These are phyloP conservation scores for Ganoderma lingzhi DNA, from an alignment of 1,284 basidiomycete genomes.

Conservation along the genomic window DNA sequence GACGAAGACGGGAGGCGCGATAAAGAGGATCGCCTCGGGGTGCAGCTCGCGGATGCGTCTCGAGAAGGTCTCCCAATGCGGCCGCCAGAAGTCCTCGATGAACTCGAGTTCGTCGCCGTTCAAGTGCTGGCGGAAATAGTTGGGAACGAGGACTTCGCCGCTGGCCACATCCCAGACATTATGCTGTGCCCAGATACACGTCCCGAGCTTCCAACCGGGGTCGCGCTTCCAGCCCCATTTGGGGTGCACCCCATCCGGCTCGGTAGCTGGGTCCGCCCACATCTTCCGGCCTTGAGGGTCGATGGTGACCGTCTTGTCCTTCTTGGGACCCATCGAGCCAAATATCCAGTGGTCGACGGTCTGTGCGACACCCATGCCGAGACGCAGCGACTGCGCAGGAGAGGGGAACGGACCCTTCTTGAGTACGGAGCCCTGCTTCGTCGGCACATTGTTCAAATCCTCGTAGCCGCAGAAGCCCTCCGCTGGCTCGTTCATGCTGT, in stretches of 20 bases:
- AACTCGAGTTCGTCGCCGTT: constrained; percentile 64
- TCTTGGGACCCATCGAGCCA: constrained; percentile 80
- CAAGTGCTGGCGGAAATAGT: constrained; percentile 71
- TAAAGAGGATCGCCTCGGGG: constrained; percentile 88
- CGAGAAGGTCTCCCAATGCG: constrained; percentile 78
- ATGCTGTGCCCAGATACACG: constrained; percentile 92
- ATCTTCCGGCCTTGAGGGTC: constrained; percentile 85
- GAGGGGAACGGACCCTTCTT: constrained; percentile 91
- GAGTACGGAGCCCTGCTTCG: constrained; percentile 72
- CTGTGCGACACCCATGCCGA: constrained; percentile 90
- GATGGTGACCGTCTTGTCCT: constrained; percentile 77
- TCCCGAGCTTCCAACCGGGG: constrained; percentile 82
- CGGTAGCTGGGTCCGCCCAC: constrained; percentile 67
- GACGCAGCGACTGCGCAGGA: constrained; percentile 82
- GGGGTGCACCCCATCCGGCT: constrained; percentile 57
- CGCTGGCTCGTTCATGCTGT: constrained; percentile 94
- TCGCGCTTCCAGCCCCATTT: constrained; percentile 88
- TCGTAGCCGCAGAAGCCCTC: constrained; percentile 86
- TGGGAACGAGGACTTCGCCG: constrained; percentile 72
- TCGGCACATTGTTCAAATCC: constrained; percentile 75
- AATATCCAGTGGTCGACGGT: constrained; percentile 91
- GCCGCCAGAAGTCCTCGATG: constrained; percentile 84
- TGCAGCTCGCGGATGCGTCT: constrained; percentile 76
- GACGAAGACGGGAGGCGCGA: constrained; percentile 94
- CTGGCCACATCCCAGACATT: constrained; percentile 90